Evolutionary conservation across 768 basidiomycete species (phyloP).

Genomic region (Brasilioporus rufonigricans): DNA sequence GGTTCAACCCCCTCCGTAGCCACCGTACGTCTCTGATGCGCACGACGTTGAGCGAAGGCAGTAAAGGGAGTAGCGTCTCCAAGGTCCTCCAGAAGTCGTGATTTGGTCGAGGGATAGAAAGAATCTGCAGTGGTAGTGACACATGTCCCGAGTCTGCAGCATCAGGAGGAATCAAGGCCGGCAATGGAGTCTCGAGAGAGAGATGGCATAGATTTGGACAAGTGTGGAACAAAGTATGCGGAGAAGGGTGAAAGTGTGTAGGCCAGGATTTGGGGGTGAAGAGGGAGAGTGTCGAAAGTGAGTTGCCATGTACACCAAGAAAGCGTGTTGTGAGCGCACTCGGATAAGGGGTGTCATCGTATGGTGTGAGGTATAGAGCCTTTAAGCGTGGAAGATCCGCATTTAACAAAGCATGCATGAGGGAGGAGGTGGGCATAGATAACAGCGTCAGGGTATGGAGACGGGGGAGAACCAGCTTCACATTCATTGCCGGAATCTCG

Average conservation of each 20-base stretch:
- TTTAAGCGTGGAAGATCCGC: constrained; percentile 61
- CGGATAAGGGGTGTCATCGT: constrained; percentile 63
- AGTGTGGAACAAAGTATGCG: constrained; percentile 43
- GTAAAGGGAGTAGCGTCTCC: constrained; percentile 50
- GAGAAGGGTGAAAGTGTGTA: constrained; percentile 54
- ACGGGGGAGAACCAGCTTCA: constrained; percentile 49
- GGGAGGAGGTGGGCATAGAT: constrained; percentile 64
- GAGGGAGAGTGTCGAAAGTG: constrained; percentile 60
- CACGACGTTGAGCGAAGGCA: constrained; percentile 57
- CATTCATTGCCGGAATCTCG: constrained; percentile 28
- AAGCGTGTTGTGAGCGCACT: constrained; percentile 56
- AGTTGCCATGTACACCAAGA: constrained; percentile 55
- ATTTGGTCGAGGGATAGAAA: constrained; percentile 76
- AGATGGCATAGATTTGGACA: constrained; percentile 64
- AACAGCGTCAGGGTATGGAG: constrained; percentile 61
- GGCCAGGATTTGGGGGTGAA: constrained; percentile 73
- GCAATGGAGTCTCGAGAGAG: constrained; percentile 69
- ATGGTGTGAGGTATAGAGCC: constrained; percentile 70
- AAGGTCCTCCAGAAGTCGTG: constrained; percentile 55
- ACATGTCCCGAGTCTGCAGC: constrained; percentile 30
- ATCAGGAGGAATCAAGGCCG: constrained; percentile 39
- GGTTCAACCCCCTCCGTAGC: constrained; percentile 65
- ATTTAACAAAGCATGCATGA: constrained; percentile 57
- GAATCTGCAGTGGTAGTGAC: constrained; percentile 47
- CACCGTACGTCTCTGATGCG: constrained; percentile 69